These are phyloP conservation scores for Laburnicola sp. DNA, from an alignment of 2,329 filamentous ascomycete genomes.

Conservation along the genomic window DNA sequence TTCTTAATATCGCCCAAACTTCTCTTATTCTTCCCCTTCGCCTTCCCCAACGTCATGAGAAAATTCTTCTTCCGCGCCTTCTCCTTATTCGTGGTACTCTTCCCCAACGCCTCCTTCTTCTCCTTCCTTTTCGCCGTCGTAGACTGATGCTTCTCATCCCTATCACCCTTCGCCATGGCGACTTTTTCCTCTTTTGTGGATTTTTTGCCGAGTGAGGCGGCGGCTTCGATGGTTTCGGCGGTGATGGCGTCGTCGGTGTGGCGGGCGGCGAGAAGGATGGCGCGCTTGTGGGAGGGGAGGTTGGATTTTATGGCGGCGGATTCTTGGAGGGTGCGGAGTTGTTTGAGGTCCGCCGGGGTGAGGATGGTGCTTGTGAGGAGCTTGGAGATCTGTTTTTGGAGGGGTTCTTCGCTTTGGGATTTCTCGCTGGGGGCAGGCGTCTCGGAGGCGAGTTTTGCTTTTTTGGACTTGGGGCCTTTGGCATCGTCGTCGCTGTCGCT, in stretches of 20 bases:
- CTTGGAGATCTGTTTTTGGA: constrained; percentile 54
- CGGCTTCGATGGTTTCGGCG: constrained; percentile 86
- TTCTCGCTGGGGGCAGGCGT: constrained; percentile 42
- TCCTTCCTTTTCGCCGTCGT: constrained; percentile 82
- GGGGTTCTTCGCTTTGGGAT: constrained; percentile 42
- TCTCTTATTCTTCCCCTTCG: constrained; percentile 91
- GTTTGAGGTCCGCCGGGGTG: constrained; percentile 93
- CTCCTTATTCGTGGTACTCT: constrained; percentile 96
- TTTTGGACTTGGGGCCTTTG: constrained; percentile 53
- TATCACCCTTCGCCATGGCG: constrained; percentile 79
- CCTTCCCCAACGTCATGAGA: constrained; percentile 96
- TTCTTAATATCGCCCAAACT: constrained; percentile 85
- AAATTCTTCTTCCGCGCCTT: constrained; percentile 98
- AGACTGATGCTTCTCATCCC: constrained; percentile 81
- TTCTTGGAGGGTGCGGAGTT: constrained; percentile 83
- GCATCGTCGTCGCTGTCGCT: constrained; percentile 71
- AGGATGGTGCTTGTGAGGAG: constrained; percentile 93
- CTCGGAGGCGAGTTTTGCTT: constrained; percentile 58
- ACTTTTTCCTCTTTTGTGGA: constrained; percentile 87
- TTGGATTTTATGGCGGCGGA: constrained; percentile 70
- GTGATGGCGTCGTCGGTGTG: constrained; percentile 88
- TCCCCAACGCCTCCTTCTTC: constrained; percentile 85
- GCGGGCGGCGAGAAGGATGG: constrained; percentile 51
- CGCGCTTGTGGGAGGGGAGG: constrained; percentile 51
- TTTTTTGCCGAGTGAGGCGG: constrained; percentile 76